Conservation (phyloP, 1,284 basidiomycete species). For the Fistulina hepatica region DNA sequence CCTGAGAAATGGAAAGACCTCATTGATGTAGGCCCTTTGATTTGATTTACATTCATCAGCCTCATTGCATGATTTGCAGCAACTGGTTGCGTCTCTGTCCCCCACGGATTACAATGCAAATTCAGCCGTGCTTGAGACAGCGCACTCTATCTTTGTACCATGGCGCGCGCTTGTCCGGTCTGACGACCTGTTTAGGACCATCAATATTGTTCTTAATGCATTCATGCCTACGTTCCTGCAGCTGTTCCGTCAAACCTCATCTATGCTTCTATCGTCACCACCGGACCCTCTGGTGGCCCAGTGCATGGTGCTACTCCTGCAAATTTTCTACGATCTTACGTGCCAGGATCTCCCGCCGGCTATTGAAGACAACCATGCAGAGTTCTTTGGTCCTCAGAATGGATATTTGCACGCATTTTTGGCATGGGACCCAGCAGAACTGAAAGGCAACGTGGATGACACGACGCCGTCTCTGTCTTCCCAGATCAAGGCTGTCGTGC, state of each 20-base stretch:
- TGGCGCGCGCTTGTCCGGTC: constrained; percentile 91
- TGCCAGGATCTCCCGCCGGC: constrained; percentile 93
- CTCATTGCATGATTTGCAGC: constrained; percentile 33
- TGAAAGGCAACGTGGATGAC: constrained; percentile 77
- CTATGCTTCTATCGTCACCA: constrained; percentile 33
- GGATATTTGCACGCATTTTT: constrained; percentile 77
- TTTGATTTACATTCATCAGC: constrained; percentile 4
- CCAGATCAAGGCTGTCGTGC: constrained; percentile 80
- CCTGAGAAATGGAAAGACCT: constrained; percentile 77
- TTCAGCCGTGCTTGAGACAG: constrained; percentile 84
- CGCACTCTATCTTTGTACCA: constrained; percentile 89
- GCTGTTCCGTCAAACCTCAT: constrained; percentile 63
- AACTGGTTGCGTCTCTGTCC: constrained; percentile 75
- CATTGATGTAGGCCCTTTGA: constrained; percentile 55
- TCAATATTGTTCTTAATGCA: constrained; percentile 82
- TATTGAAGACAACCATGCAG: constrained; percentile 81
- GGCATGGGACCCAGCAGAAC: constrained; percentile 62
- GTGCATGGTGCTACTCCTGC: constrained; percentile 68
- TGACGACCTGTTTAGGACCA: constrained; percentile 80
- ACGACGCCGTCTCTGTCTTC: constrained; percentile 73
- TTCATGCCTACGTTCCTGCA: constrained; percentile 81
- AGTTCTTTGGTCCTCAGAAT: constrained; percentile 62
- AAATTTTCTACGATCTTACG: constrained; percentile 90
- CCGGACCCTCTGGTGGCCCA: constrained; percentile 47
- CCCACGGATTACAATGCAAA: constrained; percentile 76